Base-by-base conservation (phyloP, 371 early-diverging fungal species). In the Mucor plumbeus region DNA sequence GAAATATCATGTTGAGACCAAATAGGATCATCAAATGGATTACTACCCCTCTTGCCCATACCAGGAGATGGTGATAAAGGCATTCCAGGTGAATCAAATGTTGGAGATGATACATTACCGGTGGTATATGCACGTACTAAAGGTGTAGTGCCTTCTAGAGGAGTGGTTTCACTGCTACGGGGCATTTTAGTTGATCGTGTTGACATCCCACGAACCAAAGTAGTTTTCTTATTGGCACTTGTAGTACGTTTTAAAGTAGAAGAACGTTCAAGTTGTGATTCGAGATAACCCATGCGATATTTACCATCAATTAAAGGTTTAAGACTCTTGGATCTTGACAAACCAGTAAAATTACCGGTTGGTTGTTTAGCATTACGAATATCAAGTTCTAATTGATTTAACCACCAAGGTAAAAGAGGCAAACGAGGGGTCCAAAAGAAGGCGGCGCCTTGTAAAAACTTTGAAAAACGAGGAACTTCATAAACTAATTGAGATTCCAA, bases 391-490 rank as follows among this genome's bases (percentile, higher is more conserved):
- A 99, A 93, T 76, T 99, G 97, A 21, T 62, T 68, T 10, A 93
- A 62, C 99, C 99, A 99, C 87, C 97, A 99, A 10, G 99, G 99
- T 56, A 99, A 85, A 44, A 96, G 84, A 17, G 89, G 86, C 13
- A 99, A 91, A 26, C 88, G 85, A 38, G 79, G 74, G 62, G 92
- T 92, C 68, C 97, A 90, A 60, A 99, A 88, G 14, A 95, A 92
- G 11, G 98, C 90, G 17, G 91, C 89, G 59, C 99, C 99, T 79
- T 99, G 99, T 57, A 98, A 86, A 82, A 95, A 99, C 78, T 99
- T 99, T 60, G 95, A 94, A 83, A 99, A 99, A 71, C 97, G 96
- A 44, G 99, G 98, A 5, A 98, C 98, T 47, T 96, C 97, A 75
- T 97, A 96, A 19, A 99, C 97, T 62, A 98, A 80, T 58, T 91